Conservation (phyloP, 2,329 filamentous ascomycete species). For the Colletotrichum brevisporum region DNA sequence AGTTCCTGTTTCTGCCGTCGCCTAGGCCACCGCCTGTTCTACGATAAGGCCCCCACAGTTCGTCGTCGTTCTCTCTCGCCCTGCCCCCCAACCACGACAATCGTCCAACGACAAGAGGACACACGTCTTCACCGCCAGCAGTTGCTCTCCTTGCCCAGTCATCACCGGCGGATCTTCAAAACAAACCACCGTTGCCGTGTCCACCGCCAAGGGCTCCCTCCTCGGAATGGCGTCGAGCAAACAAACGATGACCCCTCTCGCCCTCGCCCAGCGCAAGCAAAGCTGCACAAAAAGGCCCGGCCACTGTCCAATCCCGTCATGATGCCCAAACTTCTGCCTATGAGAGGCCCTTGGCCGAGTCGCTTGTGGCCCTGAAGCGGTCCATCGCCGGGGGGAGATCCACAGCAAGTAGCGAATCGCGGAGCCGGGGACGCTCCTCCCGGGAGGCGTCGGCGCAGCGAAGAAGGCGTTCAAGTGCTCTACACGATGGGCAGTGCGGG, state of each 20-base stretch:
- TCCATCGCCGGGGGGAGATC: constrained; percentile 28
- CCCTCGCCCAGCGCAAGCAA: constrained; percentile 15
- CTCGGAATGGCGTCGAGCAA: not conserved
- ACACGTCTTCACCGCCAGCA: constrained; percentile 27
- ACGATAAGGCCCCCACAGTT: not conserved
- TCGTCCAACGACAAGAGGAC: constrained; percentile 26
- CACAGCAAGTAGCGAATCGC: constrained; percentile 47
- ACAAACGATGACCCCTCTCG: not conserved
- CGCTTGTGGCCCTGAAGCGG: constrained; percentile 2
- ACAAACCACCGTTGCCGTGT: constrained; percentile 37
- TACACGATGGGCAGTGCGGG: not conserved
- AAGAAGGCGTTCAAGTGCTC: constrained; percentile 5
- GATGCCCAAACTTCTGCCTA: constrained; percentile 48
- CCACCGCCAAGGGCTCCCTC: constrained; percentile 22
- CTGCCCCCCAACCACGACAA: not conserved
- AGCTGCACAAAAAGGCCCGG: not conserved
- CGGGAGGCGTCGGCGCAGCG: constrained; percentile 18
- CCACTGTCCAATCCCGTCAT: constrained; percentile 47
- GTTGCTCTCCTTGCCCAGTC: constrained; percentile 15
- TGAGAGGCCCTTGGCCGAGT: constrained; percentile 46
- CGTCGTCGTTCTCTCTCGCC: too few species aligned
- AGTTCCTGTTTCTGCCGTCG: not conserved
- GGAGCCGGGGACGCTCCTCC: constrained; percentile 31
- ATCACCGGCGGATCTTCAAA: constrained; percentile 35
- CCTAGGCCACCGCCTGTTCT: not conserved